Evolutionary conservation across 768 basidiomycete species (phyloP), one percentile per base, ranked within the genome.

Genomic region (Auriculariales sp.): DNA sequence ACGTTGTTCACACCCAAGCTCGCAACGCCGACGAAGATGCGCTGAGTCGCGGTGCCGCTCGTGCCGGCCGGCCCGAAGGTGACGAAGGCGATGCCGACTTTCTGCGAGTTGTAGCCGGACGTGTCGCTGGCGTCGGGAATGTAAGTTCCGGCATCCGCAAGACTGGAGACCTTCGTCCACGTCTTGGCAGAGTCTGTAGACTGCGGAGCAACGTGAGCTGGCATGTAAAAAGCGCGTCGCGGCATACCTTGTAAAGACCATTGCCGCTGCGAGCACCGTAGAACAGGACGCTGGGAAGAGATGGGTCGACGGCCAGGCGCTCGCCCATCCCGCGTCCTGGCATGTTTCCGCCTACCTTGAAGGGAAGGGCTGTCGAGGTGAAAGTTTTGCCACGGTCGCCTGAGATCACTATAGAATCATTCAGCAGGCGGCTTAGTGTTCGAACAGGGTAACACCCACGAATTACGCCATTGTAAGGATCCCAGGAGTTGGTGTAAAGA

Each of bases 11-110:
- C 63, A 2, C 75, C 77, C 28, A 66, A 62, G 54, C 68, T 80
- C 0, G 75, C 78, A 27, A 83, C 79, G 50, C 80, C 80, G 29
- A 80, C 78, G 49, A 82, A 82, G 30, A 83, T 81, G 44, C 78
- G 73, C 27, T 70, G 75, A 12, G 78, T 81, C 0, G 78, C 66
- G 4, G 58, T 60, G 19, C 78, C 77, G 25, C 67, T 65, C 2
- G 67, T 62, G 4, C 77, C 76, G 4, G 76, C 69, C 35, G 70
- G 64, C 55, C 81, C 78, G 54, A 81, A 80, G 0, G 78, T 79
- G 28, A 82, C 75, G 71, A 73, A 82, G n/a, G 77, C 61, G 48
- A 81, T 68, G 32, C 68, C 68, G 28, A 66, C 59, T 32, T 60
- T 62, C 54, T 68, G 66, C 62, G 53, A 64, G 51, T 64, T 62